These are phyloP conservation scores for Acarospora socialis DNA, from an alignment of 2,329 filamentous ascomycete species.

Conservation along the genomic window DNA sequence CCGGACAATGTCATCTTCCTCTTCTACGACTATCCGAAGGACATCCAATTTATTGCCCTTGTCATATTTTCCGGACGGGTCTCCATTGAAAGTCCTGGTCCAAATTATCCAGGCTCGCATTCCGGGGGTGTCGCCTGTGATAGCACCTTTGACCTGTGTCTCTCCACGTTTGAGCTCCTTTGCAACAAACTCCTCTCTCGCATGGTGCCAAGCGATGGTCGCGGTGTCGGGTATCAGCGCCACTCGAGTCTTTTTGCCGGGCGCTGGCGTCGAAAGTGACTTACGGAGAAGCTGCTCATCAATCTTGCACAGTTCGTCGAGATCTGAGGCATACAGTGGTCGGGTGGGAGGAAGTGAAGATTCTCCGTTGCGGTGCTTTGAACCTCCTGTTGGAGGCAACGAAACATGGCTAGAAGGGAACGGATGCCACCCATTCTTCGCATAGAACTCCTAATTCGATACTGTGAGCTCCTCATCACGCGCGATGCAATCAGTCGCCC, in stretches of 20 bases:
- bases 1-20: slow-evolving; percentile 24
- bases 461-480: no score
- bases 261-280: slow-evolving; percentile 30
- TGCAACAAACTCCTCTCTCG: slow-evolving; percentile 66
- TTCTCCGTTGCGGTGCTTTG: slow-evolving; percentile 15
- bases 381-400: slow-evolving; percentile 35
- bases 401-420: slow-evolving; percentile 60
- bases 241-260: slow-evolving; percentile 34
- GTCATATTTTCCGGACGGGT: no score
- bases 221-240: slow-evolving; percentile 55
- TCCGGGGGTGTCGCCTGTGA: slow-evolving; percentile 37
- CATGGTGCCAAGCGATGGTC: slow-evolving; percentile 62
- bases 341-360: slow-evolving; percentile 18
- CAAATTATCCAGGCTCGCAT: slow-evolving; percentile 61
- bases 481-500: no score
- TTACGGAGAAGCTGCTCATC: slow-evolving; percentile 50
- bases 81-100: slow-evolving; percentile 50
- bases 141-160: slow-evolving; percentile 55
- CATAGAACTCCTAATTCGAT: slow-evolving; percentile 50
- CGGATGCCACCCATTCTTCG: slow-evolving; percentile 59
- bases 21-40: slow-evolving; percentile 53
- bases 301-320: slow-evolving; percentile 45
- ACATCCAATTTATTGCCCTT: slow-evolving; percentile 56
- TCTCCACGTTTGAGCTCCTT: slow-evolving; percentile 36
- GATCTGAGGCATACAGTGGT: slow-evolving; percentile 43